Evolutionary conservation across 1,284 basidiomycete species (phyloP).

Genomic region (Malassezia caprae): DNA sequence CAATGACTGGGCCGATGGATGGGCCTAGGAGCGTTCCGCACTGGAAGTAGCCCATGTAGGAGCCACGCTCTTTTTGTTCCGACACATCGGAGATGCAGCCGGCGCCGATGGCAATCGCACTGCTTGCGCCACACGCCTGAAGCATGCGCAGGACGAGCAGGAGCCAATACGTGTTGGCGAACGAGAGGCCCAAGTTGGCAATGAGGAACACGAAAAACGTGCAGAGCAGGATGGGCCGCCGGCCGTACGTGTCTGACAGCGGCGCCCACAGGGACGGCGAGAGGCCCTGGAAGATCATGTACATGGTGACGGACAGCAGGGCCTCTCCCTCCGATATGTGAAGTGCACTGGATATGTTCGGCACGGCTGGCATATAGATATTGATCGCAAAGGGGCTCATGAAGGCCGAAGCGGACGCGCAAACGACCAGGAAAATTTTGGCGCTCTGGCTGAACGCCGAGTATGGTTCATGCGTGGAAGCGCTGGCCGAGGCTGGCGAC

Average conservation of each 20-base stretch:
- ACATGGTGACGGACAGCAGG: constrained; percentile 65
- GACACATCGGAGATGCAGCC: constrained; percentile 23
- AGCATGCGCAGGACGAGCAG: constrained; percentile 55
- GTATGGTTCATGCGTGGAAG: not conserved
- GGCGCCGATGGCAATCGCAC: constrained; percentile 23
- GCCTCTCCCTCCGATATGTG: constrained; percentile 60
- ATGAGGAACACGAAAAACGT: constrained; percentile 53
- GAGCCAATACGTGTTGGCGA: constrained; percentile 57
- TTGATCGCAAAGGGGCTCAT: constrained; percentile 47
- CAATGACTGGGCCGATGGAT: constrained; percentile 20
- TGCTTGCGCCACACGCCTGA: constrained; percentile 19
- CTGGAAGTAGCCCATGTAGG: constrained; percentile 23
- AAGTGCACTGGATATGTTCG: constrained; percentile 58
- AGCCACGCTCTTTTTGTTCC: constrained; percentile 19
- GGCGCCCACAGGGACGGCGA: constrained; percentile 54
- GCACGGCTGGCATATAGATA: constrained; percentile 68
- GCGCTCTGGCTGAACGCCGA: constrained; percentile 5
- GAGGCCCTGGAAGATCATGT: constrained; percentile 63
- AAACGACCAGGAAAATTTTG: constrained; percentile 8
- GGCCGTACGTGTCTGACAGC: constrained; percentile 55
- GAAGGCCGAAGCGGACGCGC: constrained; percentile 9
- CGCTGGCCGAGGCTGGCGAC: not conserved
- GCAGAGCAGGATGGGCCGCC: constrained; percentile 55
- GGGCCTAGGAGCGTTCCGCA: constrained; percentile 15
- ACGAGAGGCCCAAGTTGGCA: constrained; percentile 56